A percentile compares a stretch with the other conserved stretches of the same genome.
These are phyloP conservation scores for Angomonas deanei DNA, from an alignment of 208 protist genomes.

Conservation along the genomic window DNA sequence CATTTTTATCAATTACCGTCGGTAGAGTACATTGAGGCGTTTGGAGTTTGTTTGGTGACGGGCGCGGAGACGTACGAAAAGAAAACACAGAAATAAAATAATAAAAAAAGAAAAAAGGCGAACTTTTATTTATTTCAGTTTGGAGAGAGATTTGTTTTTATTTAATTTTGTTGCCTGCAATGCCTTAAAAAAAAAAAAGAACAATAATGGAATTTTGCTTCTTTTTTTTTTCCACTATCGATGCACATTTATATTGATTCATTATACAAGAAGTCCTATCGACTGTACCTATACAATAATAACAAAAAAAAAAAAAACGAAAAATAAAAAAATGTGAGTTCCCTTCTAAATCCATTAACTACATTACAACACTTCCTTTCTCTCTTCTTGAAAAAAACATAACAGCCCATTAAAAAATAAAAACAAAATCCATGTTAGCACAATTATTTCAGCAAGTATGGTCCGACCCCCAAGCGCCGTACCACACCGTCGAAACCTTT, in stretches of 20 bases:
- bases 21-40: constrained; percentile 74
- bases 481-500: background rate
- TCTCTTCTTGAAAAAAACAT: background rate
- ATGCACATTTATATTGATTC: background rate
- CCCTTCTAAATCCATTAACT: background rate
- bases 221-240: background rate
- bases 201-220: no score
- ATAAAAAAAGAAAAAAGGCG: background rate
- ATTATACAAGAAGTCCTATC: background rate
- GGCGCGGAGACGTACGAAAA: background rate
- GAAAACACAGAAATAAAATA: constrained; percentile 1
- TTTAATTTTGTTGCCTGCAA: background rate
- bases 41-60: constrained; percentile 10
- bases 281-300: background rate
- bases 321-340: constrained; percentile 2
- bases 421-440: no score
- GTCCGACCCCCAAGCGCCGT: no score
- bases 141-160: background rate
- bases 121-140: background rate
- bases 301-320: background rate
- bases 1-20: constrained; percentile 69
- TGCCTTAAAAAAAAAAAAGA: background rate
- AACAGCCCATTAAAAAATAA: background rate
- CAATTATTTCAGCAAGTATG: no score
- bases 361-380: background rate